A percentile compares a stretch with the other conserved stretches of the same genome.
Evolutionary conservation across 768 basidiomycete species (phyloP).

Genomic region (Boletus tylopilopsis): DNA sequence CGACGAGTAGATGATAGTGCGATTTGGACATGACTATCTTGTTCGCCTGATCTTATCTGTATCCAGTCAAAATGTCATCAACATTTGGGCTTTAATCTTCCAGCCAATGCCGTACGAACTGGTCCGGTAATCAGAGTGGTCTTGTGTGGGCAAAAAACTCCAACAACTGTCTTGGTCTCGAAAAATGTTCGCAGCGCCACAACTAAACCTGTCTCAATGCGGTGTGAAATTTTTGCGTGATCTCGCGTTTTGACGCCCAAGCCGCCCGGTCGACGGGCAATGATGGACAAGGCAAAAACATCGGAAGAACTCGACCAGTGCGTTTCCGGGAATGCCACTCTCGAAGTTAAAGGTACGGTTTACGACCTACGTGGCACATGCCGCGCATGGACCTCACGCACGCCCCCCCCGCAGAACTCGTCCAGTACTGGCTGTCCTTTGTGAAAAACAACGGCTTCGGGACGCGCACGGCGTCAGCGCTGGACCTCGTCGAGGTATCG

Average conservation of each 20-base stretch:
- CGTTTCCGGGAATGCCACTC: constrained; percentile 21
- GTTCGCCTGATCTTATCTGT: constrained; percentile 12
- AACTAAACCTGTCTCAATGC: no score
- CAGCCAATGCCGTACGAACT: no score
- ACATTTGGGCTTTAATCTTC: no score
- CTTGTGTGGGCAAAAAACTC: no score
- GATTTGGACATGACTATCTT: not conserved
- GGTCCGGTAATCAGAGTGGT: no score
- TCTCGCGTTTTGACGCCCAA: no score
- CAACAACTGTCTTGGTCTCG: no score
- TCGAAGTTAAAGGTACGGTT: constrained; percentile 19
- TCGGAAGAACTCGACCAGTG: not conserved
- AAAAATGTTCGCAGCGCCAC: no score
- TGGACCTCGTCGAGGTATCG: constrained; percentile 38
- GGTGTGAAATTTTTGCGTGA: no score
- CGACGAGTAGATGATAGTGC: constrained; percentile 12
- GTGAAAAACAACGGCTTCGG: constrained; percentile 28
- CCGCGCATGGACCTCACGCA: no score
- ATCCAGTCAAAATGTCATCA: not conserved
- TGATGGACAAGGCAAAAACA: not conserved
- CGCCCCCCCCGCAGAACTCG: constrained; percentile 24
- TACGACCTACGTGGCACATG: not conserved
- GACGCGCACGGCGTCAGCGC: not conserved
- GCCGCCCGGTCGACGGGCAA: not conserved
- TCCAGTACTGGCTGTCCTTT: constrained; percentile 36